Percentiles rank a stretch among this genome's conserved stretches.
phyloP scores from a whole-genome alignment of 179 eudicot genomes.

The Vitellaria paradoxa region DNA sequence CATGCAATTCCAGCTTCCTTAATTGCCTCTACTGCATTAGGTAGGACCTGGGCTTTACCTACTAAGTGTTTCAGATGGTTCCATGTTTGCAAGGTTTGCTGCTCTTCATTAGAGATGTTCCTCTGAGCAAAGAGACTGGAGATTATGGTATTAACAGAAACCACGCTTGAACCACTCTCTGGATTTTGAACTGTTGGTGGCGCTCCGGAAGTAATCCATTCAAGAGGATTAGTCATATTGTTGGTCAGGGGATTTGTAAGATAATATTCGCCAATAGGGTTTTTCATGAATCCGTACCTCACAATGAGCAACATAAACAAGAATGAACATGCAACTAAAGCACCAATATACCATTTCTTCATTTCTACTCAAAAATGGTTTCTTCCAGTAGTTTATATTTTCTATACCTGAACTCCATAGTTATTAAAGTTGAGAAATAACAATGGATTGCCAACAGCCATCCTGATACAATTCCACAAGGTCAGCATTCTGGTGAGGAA shows the following conservation, averaged over 20 bases:
- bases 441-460: conserved; percentile 6
- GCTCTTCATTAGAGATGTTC: conserved; percentile 65
- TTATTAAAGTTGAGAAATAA: not conserved
- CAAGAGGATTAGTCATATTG: conserved; percentile 59
- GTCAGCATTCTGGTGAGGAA: not conserved
- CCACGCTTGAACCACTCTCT: conserved; percentile 44
- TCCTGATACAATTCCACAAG: not conserved
- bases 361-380: conserved; percentile 43
- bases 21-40: conserved; percentile 78
- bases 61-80: conserved; percentile 57
- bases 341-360: conserved; percentile 80
- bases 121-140: conserved; percentile 52
- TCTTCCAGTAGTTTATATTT: not conserved
- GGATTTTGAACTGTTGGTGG: conserved; percentile 51
- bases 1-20: conserved; percentile 85
- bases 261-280: conserved; percentile 45
- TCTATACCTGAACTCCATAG: not conserved
- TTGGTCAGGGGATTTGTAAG: conserved; percentile 30
- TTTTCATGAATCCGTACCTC: conserved; percentile 45
- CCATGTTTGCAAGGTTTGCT: conserved; percentile 72
- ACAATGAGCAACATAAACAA: conserved; percentile 57
- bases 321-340: conserved; percentile 37
- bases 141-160: conserved; percentile 47
- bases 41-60: conserved; percentile 59
- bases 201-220: conserved; percentile 58